Base-by-base conservation (phyloP, 176 grass and related monocot genomes). In the Triticum urartu region DNA sequence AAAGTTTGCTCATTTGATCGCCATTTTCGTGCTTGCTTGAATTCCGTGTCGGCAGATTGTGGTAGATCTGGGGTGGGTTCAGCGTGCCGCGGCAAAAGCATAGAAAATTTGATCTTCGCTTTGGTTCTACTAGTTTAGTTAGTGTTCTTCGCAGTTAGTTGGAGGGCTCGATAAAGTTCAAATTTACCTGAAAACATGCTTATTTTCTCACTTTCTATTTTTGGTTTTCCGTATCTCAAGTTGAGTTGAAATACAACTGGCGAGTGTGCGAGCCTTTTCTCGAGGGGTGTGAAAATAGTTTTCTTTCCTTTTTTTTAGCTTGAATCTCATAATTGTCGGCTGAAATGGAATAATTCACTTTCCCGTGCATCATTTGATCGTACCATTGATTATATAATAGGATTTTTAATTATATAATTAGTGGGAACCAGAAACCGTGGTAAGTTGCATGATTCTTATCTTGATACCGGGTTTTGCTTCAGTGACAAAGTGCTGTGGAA, bases 51-150 rank as follows among this genome's bases (percentile, higher is more conserved):
- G 88, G 35, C 67, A 56, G 80, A 73, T 79, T 67, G 54, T 67
- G 84, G 12, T 67, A 90, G 89, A 91, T 91, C 89, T 87, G 61
- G 75, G 71, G 68, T 61, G 20, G 61, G 14, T 87, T 22, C 42
- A 33, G 14, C 18, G 24, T 56, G 21, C 48, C 45, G 45, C 45
- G 45, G 1, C 73, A 30, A 60, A 79, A 43, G 15, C 30, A 35
- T 69, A 68, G 6, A 56, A 13, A 30, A 30, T 11, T 17, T 28
- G 62, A 67, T 81, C 63, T 81, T 30, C 42, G 40, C 32, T 81
- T 81, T 67, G 63, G 40, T 68, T 68, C 17, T 81, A 33, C 17
- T 81, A 33, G 9, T 81, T 68, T 81, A 63, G 63, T 70, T 32
- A 25, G 33, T 56, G 24, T 75, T 80, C 38, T 69, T 62, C 4